These are phyloP conservation scores for Chrysoporthe austroafricana DNA, from an alignment of 2,329 filamentous ascomycete species.

Conservation along the genomic window DNA sequence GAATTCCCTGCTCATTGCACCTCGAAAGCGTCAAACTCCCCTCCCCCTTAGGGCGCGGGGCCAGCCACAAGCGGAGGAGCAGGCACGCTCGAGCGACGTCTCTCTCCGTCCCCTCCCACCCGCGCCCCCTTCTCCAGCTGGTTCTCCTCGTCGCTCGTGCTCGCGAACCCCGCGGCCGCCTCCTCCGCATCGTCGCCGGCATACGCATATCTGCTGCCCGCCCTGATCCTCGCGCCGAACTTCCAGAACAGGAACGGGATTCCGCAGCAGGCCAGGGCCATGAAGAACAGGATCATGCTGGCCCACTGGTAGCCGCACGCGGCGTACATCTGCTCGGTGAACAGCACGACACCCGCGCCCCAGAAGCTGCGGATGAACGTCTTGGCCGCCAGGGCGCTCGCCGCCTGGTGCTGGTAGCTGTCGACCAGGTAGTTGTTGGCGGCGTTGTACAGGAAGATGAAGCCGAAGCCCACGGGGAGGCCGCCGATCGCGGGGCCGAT, in stretches of 20 bases:
- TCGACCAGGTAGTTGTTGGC: constrained; percentile 75
- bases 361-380: constrained; percentile 80
- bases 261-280: constrained; percentile 75
- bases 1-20: not conserved
- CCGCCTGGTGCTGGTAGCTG: constrained; percentile 71
- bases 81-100: not conserved
- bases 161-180: not conserved
- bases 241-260: constrained; percentile 85
- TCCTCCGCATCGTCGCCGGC: constrained; percentile 55
- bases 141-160: not conserved
- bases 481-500: constrained; percentile 73
- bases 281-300: constrained; percentile 70
- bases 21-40: not conserved
- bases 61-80: not conserved
- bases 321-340: constrained; percentile 80
- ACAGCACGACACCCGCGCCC: constrained; percentile 77
- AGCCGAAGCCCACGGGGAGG: constrained; percentile 75
- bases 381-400: constrained; percentile 80
- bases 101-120: not conserved
- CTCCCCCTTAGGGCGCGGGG: not conserved
- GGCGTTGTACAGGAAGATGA: constrained; percentile 83
- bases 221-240: constrained; percentile 73
- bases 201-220: constrained; percentile 74
- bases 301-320: constrained; percentile 78
- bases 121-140: not conserved